Conservation (phyloP, 106 monocot genomes). For the Allium fistulosum region DNA sequence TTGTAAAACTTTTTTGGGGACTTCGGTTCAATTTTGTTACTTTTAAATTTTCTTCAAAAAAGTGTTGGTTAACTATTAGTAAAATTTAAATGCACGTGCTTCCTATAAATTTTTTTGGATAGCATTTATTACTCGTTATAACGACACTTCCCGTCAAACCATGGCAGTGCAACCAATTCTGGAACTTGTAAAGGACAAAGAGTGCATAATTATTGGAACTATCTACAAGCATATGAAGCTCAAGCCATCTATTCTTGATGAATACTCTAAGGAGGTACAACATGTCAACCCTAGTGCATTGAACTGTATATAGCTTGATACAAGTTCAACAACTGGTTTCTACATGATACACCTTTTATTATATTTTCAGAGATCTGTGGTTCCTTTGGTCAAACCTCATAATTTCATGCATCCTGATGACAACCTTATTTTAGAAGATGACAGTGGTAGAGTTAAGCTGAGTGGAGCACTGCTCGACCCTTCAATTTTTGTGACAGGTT, state of each 20-base stretch:
- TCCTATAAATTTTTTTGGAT: too few relatives aligned
- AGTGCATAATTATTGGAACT: constrained; percentile 90
- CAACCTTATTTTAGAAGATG: constrained; percentile 95
- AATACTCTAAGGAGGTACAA: constrained; percentile 92
- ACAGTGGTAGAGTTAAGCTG: constrained; percentile 94
- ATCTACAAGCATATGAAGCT: constrained; percentile 99
- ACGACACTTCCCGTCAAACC: background rate
- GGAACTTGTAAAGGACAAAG: constrained; percentile 82
- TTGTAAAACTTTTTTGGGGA: too few relatives aligned
- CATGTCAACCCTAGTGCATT: too few relatives aligned
- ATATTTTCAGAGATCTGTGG: constrained; percentile 60
- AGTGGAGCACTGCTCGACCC: constrained; percentile 52
- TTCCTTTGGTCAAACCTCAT: constrained; percentile 91
- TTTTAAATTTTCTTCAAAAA: background rate
- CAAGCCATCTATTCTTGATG: constrained; percentile 88
- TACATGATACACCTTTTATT: constrained; percentile 10
- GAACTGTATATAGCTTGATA: too few relatives aligned
- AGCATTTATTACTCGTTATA: too few relatives aligned
- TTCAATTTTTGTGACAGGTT: constrained; percentile 79
- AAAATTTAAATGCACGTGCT: background rate
- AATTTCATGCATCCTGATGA: constrained; percentile 97
- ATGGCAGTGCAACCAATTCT: constrained; percentile 70
- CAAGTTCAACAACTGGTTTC: background rate
- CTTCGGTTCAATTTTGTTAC: too few relatives aligned
- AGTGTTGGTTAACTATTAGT: background rate